Evolutionary conservation across 2,329 filamentous ascomycete genomes (phyloP), one percentile per base, ranked within the genome.

Genomic region (Microascus cirrosus): DNA sequence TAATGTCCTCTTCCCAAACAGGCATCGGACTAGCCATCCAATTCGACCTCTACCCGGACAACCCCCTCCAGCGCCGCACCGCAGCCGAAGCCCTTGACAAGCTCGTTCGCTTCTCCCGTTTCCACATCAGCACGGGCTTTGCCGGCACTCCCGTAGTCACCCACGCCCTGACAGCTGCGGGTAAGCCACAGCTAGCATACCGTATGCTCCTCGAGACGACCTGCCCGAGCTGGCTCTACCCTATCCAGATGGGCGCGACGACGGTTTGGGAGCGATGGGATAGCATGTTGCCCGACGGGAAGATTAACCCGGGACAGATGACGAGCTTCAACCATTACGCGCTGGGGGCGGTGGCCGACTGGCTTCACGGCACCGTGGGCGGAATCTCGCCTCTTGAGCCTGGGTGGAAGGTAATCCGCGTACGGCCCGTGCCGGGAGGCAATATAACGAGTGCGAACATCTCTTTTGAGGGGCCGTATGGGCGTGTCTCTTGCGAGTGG

Each of bases 181-280:
- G 63, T 8, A 61, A 67, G 0, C 65, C 68, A 0, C 62, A 70
- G 0, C 64, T 69, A 15, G 70, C 72, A 56, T 81, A 80, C 62
- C 67, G 68, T 15, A 79, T 80, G 74, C 68, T 81, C 1, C 66
- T 75, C 4, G 71, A 78, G 61, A 74, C 69, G 7, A 63, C 69
- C 2, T 69, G 71, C 1, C 77, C 76, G 0, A 74, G 71, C 0
- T 80, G 77, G 77, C 63, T 80, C 1, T 79, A 77, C 55, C 75
- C 73, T 15, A 70, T 80, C 4, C 12, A n/a, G 3, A 72, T 74
- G 70, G 68, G 68, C 12, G 76, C 70, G 0, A 79, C 77, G 0
- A 79, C 76, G 0, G 75, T 73, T 0, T 80, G 77, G 77, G 77
- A 80, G 60, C 70, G 77, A 1, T 79, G 77, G 77, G 75, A 80